A percentile compares a stretch with the other conserved stretches of the same genome.
phyloP scores from a whole-genome alignment of 306 rosid species.

The Sophora flavescens region DNA sequence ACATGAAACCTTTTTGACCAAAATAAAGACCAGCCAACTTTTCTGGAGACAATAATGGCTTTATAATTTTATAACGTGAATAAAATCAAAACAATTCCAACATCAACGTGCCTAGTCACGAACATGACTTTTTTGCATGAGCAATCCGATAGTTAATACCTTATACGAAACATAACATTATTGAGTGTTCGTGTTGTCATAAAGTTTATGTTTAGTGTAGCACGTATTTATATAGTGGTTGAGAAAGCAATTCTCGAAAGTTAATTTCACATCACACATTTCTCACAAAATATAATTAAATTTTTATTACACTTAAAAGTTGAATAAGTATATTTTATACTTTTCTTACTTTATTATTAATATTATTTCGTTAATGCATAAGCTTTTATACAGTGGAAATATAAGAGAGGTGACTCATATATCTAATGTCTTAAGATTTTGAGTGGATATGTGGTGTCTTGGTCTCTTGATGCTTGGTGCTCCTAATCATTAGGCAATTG shows the following conservation, averaged over 20 bases:
- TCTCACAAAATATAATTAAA: background rate
- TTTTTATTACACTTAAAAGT: background rate
- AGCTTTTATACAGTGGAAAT: slow-evolving; percentile 45
- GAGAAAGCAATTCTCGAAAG: slow-evolving; percentile 32
- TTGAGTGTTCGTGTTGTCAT: slow-evolving; percentile 32
- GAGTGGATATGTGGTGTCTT: too few species aligned
- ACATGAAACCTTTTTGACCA: slow-evolving; percentile 44
- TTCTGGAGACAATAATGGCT: slow-evolving; percentile 38
- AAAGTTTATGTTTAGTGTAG: slow-evolving; percentile 8
- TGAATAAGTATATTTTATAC: background rate
- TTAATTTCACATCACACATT: slow-evolving; percentile 24
- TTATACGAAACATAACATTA: slow-evolving; percentile 22
- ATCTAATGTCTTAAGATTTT: too few species aligned
- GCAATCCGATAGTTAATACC: slow-evolving; percentile 29
- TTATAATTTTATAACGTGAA: background rate
- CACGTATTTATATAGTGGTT: slow-evolving; percentile 15
- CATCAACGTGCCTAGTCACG: slow-evolving; percentile 43
- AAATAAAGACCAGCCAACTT: slow-evolving; percentile 36
- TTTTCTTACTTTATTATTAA: slow-evolving; percentile 38
- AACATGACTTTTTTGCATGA: slow-evolving; percentile 36
- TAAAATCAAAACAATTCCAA: background rate
- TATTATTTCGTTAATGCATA: slow-evolving; percentile 40
- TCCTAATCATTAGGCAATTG: too few species aligned
- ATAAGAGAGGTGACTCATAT: too few species aligned
- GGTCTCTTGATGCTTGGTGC: too few species aligned